Base-by-base conservation (phyloP, 768 basidiomycete species). In the Boletus fagicola region DNA sequence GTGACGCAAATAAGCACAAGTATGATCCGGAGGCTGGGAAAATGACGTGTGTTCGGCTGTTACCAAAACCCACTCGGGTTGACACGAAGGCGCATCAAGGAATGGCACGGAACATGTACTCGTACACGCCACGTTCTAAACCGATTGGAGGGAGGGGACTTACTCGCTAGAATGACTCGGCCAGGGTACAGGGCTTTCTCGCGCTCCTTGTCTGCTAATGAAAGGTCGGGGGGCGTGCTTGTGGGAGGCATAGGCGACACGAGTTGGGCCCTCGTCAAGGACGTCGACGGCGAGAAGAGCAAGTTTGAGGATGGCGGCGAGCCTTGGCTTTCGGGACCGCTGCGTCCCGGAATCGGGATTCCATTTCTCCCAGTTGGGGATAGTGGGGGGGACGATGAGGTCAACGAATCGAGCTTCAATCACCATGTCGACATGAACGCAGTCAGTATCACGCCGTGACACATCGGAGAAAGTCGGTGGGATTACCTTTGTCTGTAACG, bases 81-180 rank as follows among this genome's bases (percentile, higher is more conserved):
- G n/a, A 6, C n/a, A 22, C 24, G 12, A 38, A 48, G 26, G 39
- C 8, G 24, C n/a, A 13, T 40, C 31, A 33, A 16, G 16, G 35
- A 7, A 36, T 38, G 24, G 11, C 12, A 50, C 20, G 54, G 63
- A 51, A 46, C 54, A 57, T 36, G 38, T 1, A 18, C 42, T n/a
- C 42, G 30, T 31, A 28, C 35, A 6, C 35, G 30, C 18, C 47
- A 26, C 22, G n/a, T n/a, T 28, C 35, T 5, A 10, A 31, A 53
- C 28, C 15, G 39, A 59, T 20, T 6, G 12, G 22, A 44, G 54
- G 42, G 53, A 20, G 20, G 5, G 11, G n/a, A 81, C 88, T 71
- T 65, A 92, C 92, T 95, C 5, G 92, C 92, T 22, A 96, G 77
- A 57, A 92, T 78, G 28, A 95, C 88, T 36, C 93, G 79, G 5